phyloP scores from a whole-genome alignment of 2,329 filamentous ascomycete genomes.

The Sclerotinia sclerotiorum region DNA sequence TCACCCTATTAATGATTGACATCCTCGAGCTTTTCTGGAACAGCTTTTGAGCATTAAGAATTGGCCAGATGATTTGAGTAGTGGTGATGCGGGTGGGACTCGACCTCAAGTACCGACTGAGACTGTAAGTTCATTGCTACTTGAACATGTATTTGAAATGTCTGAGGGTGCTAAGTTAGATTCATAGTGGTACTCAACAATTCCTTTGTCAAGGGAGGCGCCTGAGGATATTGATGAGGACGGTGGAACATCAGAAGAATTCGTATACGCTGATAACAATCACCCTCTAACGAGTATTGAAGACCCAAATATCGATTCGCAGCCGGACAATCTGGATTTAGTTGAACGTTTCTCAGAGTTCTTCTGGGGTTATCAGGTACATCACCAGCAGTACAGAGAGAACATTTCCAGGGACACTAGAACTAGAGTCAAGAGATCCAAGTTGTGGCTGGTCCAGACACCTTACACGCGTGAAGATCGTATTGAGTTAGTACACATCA shows the following conservation, averaged over 20 bases:
- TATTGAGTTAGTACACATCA: background rate
- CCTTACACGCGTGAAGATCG: conserved; percentile 9
- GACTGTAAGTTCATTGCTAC: background rate
- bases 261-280: background rate
- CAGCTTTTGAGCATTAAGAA: conserved; percentile 13
- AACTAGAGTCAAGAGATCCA: background rate
- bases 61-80: conserved; percentile 12
- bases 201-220: background rate
- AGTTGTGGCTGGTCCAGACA: background rate
- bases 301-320: background rate
- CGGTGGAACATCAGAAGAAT: background rate
- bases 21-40: no score
- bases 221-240: background rate
- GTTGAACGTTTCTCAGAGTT: background rate
- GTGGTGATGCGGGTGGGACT: background rate
- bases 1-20: background rate
- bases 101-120: conserved; percentile 12
- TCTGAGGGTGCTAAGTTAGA: no score
- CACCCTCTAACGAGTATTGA: background rate
- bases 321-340: background rate
- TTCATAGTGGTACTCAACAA: background rate
- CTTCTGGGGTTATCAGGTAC: conserved; percentile 10
- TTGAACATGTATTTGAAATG: background rate
- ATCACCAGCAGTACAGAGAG: background rate
- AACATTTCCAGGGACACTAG: background rate